Evolutionary conservation across 2,329 filamentous ascomycete species (phyloP), one percentile per base, ranked within the genome.

Genomic region (Hymenoscyphus fructigenus): DNA sequence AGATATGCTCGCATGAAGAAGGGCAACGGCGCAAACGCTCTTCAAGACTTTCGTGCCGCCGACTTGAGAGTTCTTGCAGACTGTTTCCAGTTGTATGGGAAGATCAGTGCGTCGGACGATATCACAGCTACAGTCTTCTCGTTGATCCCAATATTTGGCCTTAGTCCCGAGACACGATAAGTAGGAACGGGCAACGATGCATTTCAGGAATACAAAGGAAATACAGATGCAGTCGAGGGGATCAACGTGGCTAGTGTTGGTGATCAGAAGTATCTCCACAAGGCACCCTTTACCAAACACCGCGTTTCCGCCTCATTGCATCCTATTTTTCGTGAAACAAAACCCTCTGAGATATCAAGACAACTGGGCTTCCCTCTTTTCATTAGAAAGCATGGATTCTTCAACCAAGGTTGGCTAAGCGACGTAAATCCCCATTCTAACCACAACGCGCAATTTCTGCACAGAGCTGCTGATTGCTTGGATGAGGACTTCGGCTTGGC

Each of bases 321-420:
- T 34, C 26, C 41, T 0, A 63, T 67, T 6, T 65, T 61, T 15
- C 15, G 36, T n/a, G 10, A 29, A 12, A 36, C 9, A 1, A 23
- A 61, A 9, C 50, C 60, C 5, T 59, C 65, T 3, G 9, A 29
- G n/a, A 57, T 67, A n/a, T 65, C 65, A 5, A 12, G 14, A 0
- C 6, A 61, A 6, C 59, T 63, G 60, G 50, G 41, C 1, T 7
- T 67, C 5, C 65, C 62, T 7, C 36, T 61, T 7, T 53, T 65
- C 0, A 62, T 67, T 3, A 20, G 5, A 3, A 63, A 67, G 34
- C n/a, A 41, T 34, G 62, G 57, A 1, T 47, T 17, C 23, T 55
- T 62, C 59, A 60, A 60, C 2, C 38, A 26, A 23, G 36, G 26
- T 20, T 50, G 36, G 36, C 20, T 28, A 15, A 1, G 4, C 6